Percentiles rank a stretch among this genome's conserved stretches.
These are phyloP conservation scores for Chaetomium sp. DNA, from an alignment of 2,329 filamentous ascomycete genomes.

Conservation along the genomic window DNA sequence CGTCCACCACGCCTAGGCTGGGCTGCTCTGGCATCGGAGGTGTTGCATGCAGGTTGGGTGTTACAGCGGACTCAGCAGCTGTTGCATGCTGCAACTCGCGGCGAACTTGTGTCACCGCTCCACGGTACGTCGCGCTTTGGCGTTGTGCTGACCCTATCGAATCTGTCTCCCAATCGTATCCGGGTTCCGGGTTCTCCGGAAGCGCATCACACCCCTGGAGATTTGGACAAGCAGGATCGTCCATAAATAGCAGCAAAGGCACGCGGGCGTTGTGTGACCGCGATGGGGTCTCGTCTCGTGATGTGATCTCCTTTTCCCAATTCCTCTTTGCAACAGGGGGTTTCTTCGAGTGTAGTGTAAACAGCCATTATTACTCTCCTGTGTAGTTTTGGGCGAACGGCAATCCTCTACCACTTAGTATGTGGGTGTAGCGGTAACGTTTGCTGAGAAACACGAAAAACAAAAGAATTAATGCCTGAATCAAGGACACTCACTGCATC, in stretches of 20 bases:
- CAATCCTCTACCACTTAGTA: no score
- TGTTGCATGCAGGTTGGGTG: neutral
- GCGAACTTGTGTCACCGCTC: slow-evolving; percentile 4
- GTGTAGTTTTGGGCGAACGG: no score
- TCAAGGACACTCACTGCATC: no score
- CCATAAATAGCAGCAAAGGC: slow-evolving; percentile 25
- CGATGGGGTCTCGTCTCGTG: slow-evolving; percentile 15
- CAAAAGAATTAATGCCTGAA: no score
- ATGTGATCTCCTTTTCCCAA: neutral
- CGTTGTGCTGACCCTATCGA: neutral
- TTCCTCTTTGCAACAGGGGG: no score
- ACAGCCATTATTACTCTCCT: no score
- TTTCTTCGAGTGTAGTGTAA: no score
- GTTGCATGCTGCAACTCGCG: neutral
- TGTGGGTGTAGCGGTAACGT: no score
- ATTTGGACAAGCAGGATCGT: neutral
- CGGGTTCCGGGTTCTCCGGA: neutral
- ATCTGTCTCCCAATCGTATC: slow-evolving; percentile 13
- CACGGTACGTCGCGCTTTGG: neutral
- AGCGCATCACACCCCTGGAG: neutral
- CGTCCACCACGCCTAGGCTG: neutral
- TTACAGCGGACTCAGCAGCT: slow-evolving; percentile 1
- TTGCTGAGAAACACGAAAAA: no score
- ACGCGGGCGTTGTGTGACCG: slow-evolving; percentile 20
- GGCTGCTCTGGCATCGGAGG: neutral